Evolutionary conservation across 139 green algal genomes (phyloP).

Genomic region (Zygnema cylindricum): DNA sequence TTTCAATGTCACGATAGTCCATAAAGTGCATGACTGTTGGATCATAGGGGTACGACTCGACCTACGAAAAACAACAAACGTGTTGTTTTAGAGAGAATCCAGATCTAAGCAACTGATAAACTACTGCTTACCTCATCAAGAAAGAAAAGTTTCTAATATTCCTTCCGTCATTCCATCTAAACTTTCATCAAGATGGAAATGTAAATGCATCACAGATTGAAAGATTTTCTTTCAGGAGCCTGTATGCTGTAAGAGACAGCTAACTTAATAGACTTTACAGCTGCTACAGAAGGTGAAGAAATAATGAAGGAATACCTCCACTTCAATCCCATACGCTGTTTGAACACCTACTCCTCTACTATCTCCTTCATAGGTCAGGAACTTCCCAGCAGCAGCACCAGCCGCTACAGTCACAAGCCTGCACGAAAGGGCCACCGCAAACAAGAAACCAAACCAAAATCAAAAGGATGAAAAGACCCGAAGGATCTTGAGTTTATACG

Average conservation of each 20-base stretch:
- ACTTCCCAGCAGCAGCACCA: constrained; percentile 81
- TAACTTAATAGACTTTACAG: too few relatives aligned
- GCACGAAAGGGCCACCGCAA: background rate
- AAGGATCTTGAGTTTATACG: constrained; percentile 9
- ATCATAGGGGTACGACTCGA: constrained; percentile 61
- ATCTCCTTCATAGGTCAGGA: constrained; percentile 82
- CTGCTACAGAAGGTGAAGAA: too few relatives aligned
- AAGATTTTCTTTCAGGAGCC: too few relatives aligned
- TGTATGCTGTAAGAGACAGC: too few relatives aligned
- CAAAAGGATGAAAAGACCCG: background rate
- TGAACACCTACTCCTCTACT: constrained; percentile 83
- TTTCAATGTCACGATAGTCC: constrained; percentile 60
- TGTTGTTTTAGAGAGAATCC: too few relatives aligned
- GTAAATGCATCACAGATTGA: too few relatives aligned
- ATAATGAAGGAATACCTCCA: constrained; percentile 40
- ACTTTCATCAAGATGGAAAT: too few relatives aligned
- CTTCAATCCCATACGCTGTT: constrained; percentile 87
- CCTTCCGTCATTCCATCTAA: too few relatives aligned
- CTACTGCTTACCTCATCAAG: too few relatives aligned
- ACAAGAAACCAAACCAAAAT: constrained; percentile 34
- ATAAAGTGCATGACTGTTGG: constrained; percentile 64
- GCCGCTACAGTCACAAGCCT: constrained; percentile 84
- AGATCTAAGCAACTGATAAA: too few relatives aligned
- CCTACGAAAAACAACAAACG: constrained; percentile 37
- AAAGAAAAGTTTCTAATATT: too few relatives aligned